phyloP scores from a whole-genome alignment of 2,329 filamentous ascomycete species.

The Aspergillus ibericus region DNA sequence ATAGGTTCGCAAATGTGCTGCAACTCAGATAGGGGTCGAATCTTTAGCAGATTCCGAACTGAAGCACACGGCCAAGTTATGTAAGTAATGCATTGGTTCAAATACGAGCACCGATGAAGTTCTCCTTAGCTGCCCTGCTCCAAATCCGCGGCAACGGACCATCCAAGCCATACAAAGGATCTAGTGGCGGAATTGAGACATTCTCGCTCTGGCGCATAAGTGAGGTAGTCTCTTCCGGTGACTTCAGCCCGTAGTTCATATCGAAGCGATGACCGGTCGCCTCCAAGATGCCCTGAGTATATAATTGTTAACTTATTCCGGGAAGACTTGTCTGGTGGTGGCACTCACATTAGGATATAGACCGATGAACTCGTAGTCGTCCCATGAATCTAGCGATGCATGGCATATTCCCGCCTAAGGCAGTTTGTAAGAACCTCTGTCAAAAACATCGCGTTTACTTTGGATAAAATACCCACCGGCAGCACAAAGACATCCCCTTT shows the following conservation, averaged over 20 bases:
- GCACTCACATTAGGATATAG: conserved; percentile 1
- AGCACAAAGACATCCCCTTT: conserved; percentile 6
- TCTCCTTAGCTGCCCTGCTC: background rate
- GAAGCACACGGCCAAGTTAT: too few relatives aligned
- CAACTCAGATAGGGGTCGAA: too few relatives aligned
- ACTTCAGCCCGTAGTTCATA: conserved; percentile 2
- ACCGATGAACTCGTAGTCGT: conserved; percentile 5
- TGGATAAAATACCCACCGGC: background rate
- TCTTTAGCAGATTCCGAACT: too few relatives aligned
- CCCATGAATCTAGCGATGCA: background rate
- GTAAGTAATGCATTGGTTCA: too few relatives aligned
- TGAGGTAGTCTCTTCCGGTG: background rate
- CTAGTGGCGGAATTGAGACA: background rate
- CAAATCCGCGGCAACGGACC: conserved; percentile 1
- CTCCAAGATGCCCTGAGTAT: background rate
- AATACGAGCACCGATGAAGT: too few relatives aligned
- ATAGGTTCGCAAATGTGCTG: too few relatives aligned
- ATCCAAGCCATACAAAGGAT: background rate
- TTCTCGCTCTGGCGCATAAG: background rate
- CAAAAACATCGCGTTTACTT: background rate
- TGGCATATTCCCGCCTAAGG: background rate
- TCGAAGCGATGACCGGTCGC: conserved; percentile 1
- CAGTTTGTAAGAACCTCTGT: background rate
- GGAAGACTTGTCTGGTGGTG: background rate
- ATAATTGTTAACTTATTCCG: background rate